Percentiles rank a stretch among this genome's conserved stretches.
Evolutionary conservation across 2,329 filamentous ascomycete species (phyloP).

Genomic region (Taxawa tesnikishii): DNA sequence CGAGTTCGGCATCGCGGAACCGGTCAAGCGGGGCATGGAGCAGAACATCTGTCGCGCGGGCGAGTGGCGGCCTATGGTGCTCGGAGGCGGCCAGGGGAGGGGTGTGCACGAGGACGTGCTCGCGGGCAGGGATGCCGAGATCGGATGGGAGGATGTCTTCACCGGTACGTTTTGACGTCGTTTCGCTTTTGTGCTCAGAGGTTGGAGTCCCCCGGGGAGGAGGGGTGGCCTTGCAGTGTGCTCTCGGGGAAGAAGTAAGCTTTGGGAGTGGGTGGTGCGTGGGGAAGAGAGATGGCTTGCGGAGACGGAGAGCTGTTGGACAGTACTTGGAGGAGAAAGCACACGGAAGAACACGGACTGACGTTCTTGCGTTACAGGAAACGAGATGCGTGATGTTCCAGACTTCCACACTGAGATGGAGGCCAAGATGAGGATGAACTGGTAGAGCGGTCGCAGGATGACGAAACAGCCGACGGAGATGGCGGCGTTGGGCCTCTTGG

Average conservation of each 20-base stretch:
- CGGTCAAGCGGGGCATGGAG: slow-evolving; percentile 88
- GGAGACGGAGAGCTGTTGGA: no score
- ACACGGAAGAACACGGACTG: slow-evolving; percentile 1
- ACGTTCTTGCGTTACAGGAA: slow-evolving; percentile 27
- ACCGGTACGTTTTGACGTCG: slow-evolving; percentile 40
- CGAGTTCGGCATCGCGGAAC: slow-evolving; percentile 85
- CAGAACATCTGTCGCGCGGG: slow-evolving; percentile 72
- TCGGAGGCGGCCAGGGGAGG: slow-evolving; percentile 43
- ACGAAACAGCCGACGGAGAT: neutral
- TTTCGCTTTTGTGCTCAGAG: no score
- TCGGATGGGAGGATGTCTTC: slow-evolving; percentile 92
- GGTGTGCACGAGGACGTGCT: slow-evolving; percentile 85
- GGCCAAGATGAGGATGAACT: slow-evolving; percentile 71
- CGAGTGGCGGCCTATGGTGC: slow-evolving; percentile 63
- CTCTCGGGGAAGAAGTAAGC: no score
- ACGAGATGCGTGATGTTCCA: slow-evolving; percentile 57
- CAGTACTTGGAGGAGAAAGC: no score
- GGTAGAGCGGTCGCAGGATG: slow-evolving; percentile 17
- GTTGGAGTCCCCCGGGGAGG: no score
- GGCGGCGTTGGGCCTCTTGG: no score
- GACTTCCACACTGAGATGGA: slow-evolving; percentile 91
- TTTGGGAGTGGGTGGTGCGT: no score
- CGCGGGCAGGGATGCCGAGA: slow-evolving; percentile 60
- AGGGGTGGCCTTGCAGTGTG: no score
- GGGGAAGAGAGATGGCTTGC: no score